A percentile compares a stretch with the other conserved stretches of the same genome.
Conservation (phyloP, 2,329 filamentous ascomycete species). For the Monilinia polystroma region DNA sequence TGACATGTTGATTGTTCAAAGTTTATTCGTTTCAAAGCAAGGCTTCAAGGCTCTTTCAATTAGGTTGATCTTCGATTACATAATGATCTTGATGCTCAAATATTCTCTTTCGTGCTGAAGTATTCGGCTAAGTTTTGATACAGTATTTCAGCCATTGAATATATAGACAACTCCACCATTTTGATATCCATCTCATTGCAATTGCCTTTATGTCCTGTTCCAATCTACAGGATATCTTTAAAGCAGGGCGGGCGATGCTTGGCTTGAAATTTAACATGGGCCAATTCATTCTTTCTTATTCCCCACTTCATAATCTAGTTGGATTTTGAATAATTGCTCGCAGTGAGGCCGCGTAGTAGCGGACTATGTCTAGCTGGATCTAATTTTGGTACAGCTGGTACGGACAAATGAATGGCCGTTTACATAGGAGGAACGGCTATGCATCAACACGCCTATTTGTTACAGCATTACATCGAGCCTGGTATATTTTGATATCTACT, state of each 20-base stretch:
- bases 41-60: slow-evolving; percentile 5
- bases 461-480: background rate
- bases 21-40: slow-evolving; percentile 7
- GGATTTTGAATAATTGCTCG: background rate
- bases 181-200: background rate
- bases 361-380: background rate
- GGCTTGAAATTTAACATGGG: background rate
- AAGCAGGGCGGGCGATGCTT: background rate
- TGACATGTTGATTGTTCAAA: slow-evolving; percentile 5
- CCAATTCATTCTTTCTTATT: background rate
- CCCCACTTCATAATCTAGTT: background rate
- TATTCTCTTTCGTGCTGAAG: background rate
- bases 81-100: background rate
- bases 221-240: background rate
- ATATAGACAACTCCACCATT: background rate
- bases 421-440: background rate
- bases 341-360: background rate
- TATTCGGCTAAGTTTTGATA: background rate
- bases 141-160: background rate
- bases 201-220: background rate
- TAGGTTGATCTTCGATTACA: slow-evolving; percentile 1
- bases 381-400: background rate
- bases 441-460: background rate
- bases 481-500: background rate
- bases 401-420: background rate